Evolutionary conservation across 208 protist species (phyloP).

Genomic region (Trypanosoma avium): DNA sequence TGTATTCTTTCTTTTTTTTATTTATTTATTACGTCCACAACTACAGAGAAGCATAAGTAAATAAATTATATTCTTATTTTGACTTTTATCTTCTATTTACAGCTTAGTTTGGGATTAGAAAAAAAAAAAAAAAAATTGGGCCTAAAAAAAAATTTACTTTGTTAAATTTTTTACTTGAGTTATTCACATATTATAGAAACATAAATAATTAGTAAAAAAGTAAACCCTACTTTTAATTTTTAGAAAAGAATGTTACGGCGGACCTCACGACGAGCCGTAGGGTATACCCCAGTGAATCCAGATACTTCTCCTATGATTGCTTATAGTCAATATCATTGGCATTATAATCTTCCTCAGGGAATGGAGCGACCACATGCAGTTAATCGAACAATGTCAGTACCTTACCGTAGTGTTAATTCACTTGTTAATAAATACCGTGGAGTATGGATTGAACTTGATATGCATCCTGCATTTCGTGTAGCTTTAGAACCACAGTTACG

Average conservation of each 20-base stretch:
- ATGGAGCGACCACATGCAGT: constrained; percentile 83
- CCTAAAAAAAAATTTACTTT: too few relatives aligned
- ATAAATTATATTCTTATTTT: too few relatives aligned
- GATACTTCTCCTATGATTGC: constrained; percentile 89
- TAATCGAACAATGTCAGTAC: constrained; percentile 72
- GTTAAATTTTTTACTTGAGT: too few relatives aligned
- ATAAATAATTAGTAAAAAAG: background rate
- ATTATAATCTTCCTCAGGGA: constrained; percentile 88
- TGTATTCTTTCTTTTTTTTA: too few relatives aligned
- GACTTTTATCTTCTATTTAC: too few relatives aligned
- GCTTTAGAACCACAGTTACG: constrained; percentile 79
- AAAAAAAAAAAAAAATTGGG: too few relatives aligned
- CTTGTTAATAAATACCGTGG: constrained; percentile 81
- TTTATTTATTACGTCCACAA: too few relatives aligned
- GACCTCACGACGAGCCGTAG: constrained; percentile 42
- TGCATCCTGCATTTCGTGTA: constrained; percentile 75
- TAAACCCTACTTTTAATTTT: background rate
- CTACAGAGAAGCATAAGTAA: too few relatives aligned
- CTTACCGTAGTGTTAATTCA: constrained; percentile 61
- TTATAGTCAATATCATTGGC: constrained; percentile 89
- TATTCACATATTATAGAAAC: too few relatives aligned
- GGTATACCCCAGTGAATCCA: constrained; percentile 83
- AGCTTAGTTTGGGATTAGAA: too few relatives aligned
- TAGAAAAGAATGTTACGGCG: constrained; percentile 50
- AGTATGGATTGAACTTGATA: constrained; percentile 82